Conservation (phyloP, 352 stramenopile genomes). For the Phytophthora sansomeana region DNA sequence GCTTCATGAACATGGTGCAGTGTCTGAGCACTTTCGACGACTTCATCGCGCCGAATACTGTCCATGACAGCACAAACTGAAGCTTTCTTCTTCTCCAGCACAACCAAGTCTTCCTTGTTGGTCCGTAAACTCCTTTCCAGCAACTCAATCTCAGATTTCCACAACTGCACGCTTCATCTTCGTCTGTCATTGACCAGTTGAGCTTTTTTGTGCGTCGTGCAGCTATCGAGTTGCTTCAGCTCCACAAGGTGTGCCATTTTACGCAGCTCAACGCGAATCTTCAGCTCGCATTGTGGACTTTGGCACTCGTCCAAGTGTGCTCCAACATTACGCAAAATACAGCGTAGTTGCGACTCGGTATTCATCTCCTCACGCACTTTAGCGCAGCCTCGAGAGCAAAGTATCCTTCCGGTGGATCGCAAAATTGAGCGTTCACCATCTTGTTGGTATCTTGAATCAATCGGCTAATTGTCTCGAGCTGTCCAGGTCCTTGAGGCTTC, state of each 20-base stretch:
- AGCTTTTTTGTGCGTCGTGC: background rate
- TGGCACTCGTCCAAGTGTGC: slow-evolving; percentile 11
- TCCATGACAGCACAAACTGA: slow-evolving; percentile 18
- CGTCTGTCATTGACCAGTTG: background rate
- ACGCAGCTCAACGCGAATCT: slow-evolving; percentile 6
- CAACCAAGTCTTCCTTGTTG: slow-evolving; percentile 8
- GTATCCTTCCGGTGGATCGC: slow-evolving; percentile 6
- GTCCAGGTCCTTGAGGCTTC: slow-evolving; percentile 5
- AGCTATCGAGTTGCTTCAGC: slow-evolving; percentile 20
- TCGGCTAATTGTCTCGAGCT: slow-evolving; percentile 8
- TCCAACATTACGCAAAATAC: slow-evolving; percentile 1
- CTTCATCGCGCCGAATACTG: slow-evolving; percentile 22
- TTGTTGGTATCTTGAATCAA: slow-evolving; percentile 9
- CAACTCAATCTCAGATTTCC: background rate
- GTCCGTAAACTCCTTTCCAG: background rate
- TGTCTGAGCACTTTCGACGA: background rate
- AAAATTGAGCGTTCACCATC: slow-evolving; percentile 2
- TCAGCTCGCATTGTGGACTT: slow-evolving; percentile 5
- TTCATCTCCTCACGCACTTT: background rate
- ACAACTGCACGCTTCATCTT: background rate
- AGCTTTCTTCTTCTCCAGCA: background rate
- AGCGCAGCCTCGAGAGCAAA: slow-evolving; percentile 7
- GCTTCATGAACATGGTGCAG: slow-evolving; percentile 6
- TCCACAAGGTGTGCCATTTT: slow-evolving; percentile 3
- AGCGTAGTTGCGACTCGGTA: background rate